These are phyloP conservation scores for Mycothermus thermophilus DNA, from an alignment of 495 filamentous ascomycete species.

Conservation along the genomic window DNA sequence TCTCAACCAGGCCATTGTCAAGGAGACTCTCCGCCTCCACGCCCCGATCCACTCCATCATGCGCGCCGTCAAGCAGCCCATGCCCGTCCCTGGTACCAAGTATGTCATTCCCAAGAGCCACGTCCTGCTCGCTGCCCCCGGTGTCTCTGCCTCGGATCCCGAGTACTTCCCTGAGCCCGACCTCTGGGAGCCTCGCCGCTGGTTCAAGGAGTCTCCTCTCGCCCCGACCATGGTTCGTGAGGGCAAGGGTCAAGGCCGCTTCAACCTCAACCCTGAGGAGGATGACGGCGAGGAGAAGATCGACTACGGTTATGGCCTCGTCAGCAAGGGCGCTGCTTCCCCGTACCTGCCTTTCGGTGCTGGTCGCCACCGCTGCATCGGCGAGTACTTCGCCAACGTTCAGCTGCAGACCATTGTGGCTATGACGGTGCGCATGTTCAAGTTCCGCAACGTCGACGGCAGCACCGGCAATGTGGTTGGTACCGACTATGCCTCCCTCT, in stretches of 20 bases:
- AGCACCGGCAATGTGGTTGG: constrained; percentile 52
- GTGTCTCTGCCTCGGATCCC: constrained; percentile 53
- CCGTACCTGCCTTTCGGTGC: constrained; percentile 94
- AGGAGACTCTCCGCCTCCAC: constrained; percentile 70
- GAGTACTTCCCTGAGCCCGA: constrained; percentile 70
- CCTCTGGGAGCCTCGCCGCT: constrained; percentile 78
- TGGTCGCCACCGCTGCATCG: constrained; percentile 87
- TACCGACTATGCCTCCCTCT: constrained; percentile 73
- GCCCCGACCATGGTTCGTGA: constrained; percentile 33
- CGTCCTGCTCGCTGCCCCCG: constrained; percentile 68
- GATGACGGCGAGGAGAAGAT: constrained; percentile 60
- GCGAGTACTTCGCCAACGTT: constrained; percentile 91
- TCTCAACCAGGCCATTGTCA: constrained; percentile 55
- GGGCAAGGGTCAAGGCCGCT: too few relatives aligned
- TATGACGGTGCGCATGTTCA: constrained; percentile 62
- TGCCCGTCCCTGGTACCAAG: constrained; percentile 63
- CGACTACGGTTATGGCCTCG: constrained; percentile 89
- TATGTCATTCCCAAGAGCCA: constrained; percentile 66
- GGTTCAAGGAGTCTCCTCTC: constrained; percentile 44
- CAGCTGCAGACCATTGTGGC: constrained; percentile 77
- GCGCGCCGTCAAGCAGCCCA: constrained; percentile 67
- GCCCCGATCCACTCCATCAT: constrained; percentile 76
- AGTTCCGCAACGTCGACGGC: constrained; percentile 57
- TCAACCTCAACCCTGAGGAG: too few relatives aligned
- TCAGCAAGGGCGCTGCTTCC: constrained; percentile 71